Evolutionary conservation across 192 early-diverging fungal genomes (phyloP).

Genomic region (Obelidium mucronatum): DNA sequence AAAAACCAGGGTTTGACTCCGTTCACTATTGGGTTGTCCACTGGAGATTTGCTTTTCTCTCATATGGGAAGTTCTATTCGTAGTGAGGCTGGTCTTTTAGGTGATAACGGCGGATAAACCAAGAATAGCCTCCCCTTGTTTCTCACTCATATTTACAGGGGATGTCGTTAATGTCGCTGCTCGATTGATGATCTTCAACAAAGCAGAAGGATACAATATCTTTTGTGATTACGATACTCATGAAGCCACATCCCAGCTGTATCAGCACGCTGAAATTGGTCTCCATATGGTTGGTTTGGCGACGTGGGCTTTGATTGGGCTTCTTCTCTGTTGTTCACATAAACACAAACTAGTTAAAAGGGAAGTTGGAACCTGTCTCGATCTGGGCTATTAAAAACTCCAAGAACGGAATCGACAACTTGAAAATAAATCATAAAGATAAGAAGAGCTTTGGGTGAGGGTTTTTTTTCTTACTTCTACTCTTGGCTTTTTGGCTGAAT

Average conservation of each 20-base stretch:
- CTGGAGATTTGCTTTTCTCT: conserved; percentile 43
- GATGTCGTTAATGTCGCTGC: conserved; percentile 43
- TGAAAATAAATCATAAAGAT: conserved; percentile 33
- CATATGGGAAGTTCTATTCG: conserved; percentile 38
- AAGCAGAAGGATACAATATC: conserved; percentile 30
- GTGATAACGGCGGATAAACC: neutral
- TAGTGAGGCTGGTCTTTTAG: conserved; percentile 42
- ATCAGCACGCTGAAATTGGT: conserved; percentile 37
- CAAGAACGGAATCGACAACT: conserved; percentile 26
- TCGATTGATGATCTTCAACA: conserved; percentile 34
- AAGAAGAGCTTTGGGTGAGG: conserved; percentile 22
- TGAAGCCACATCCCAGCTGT: conserved; percentile 28
- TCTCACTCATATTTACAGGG: conserved; percentile 10
- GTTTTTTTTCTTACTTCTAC: too few species aligned
- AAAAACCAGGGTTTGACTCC: conserved; percentile 21
- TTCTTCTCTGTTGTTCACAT: neutral
- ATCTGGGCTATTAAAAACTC: conserved; percentile 39
- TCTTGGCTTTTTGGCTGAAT: too few species aligned
- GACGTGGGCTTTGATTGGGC: too few species aligned
- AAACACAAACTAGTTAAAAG: conserved; percentile 26
- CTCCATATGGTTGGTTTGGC: conserved; percentile 38
- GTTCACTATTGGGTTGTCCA: conserved; percentile 36
- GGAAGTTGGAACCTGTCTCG: conserved; percentile 38
- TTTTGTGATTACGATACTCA: conserved; percentile 43
- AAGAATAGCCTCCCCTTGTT: too few species aligned